Conservation (phyloP, 495 filamentous ascomycete genomes). For the Chlorociboria aeruginascens region DNA sequence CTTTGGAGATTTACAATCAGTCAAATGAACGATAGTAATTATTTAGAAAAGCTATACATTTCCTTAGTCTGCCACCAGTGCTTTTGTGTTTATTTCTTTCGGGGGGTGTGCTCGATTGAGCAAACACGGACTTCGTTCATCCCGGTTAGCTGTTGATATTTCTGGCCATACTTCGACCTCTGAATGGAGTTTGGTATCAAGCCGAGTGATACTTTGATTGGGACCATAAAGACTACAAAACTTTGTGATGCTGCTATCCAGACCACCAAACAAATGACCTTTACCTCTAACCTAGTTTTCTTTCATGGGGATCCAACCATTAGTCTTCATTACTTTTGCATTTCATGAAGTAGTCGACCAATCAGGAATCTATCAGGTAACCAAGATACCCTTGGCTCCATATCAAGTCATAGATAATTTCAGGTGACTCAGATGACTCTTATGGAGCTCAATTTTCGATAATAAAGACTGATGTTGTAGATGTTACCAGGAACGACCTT, state of each 20-base stretch:
- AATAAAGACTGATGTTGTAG: conserved; percentile 63
- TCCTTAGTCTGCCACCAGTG: no score
- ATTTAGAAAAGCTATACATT: no score
- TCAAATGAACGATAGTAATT: no score
- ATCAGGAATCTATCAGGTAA: conserved; percentile 69
- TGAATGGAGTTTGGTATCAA: no score
- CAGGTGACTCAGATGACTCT: conserved; percentile 20
- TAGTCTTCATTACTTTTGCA: conserved; percentile 40
- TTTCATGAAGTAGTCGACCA: conserved; percentile 53
- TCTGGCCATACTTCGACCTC: no score
- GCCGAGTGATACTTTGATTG: no score
- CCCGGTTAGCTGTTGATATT: no score
- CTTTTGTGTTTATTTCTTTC: no score
- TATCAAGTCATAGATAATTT: conserved; percentile 45
- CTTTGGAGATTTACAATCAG: no score
- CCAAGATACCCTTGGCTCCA: conserved; percentile 92
- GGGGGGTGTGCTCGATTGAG: no score
- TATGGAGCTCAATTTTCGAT: conserved; percentile 50
- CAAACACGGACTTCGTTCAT: no score
- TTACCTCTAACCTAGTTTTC: conserved; percentile 65
- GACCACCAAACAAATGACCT: conserved; percentile 61
- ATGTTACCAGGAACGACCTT: conserved; percentile 44
- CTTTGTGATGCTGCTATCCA: conserved; percentile 68
- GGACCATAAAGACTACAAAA: conserved; percentile 15
- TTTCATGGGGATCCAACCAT: conserved; percentile 65